Evolutionary conservation across 1,284 basidiomycete species (phyloP).

Genomic region (Tetrapyrgos nigripes): DNA sequence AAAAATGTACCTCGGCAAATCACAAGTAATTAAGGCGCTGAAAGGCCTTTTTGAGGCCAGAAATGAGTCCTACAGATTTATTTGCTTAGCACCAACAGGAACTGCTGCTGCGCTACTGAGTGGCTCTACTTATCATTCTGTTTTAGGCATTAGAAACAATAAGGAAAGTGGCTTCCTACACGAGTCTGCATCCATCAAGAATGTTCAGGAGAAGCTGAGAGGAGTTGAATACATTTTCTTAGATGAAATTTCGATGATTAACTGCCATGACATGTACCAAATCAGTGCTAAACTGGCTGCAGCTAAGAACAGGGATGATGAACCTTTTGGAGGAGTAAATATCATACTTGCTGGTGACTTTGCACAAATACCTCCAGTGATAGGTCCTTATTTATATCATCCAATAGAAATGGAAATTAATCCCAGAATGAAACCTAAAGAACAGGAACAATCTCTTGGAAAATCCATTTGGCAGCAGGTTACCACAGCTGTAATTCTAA

Average conservation of each 20-base stretch:
- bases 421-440: no score
- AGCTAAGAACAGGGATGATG: conserved; percentile 1
- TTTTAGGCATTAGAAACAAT: conserved; percentile 25
- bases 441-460: conserved; percentile 26
- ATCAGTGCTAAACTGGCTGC: conserved; percentile 20
- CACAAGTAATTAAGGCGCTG: conserved; percentile 46
- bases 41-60: no score
- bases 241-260: conserved; percentile 38
- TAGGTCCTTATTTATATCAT: conserved; percentile 6
- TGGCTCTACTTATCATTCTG: conserved; percentile 36
- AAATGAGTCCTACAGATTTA: conserved; percentile 31
- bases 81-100: conserved; percentile 42
- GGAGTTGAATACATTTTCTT: conserved; percentile 35
- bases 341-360: no score
- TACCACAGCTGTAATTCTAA: no score
- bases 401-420: conserved; percentile 19
- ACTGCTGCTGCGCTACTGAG: conserved; percentile 32
- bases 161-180: background rate
- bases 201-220: conserved; percentile 7
- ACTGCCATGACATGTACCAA: no score
- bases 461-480: no score
- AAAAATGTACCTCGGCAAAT: conserved; percentile 42
- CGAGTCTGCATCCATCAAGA: no score
- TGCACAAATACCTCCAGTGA: no score
- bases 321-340: conserved; percentile 27